Base-by-base conservation (phyloP, 2,329 filamentous ascomycete species). In the Penicillium sp. region DNA sequence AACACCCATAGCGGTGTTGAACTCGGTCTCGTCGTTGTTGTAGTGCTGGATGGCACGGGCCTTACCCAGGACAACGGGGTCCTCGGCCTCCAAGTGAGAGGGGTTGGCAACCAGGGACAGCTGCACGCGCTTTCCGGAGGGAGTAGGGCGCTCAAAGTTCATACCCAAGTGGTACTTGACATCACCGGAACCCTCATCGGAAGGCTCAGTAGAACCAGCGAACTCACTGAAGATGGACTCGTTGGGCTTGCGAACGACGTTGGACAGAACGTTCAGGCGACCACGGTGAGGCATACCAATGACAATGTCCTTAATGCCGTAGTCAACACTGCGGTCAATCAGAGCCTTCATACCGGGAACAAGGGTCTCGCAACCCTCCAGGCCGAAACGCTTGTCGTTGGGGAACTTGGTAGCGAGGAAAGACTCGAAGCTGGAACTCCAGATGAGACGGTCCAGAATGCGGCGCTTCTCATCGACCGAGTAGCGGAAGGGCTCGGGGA, bases 181-280 rank as follows among this genome's bases (percentile, higher is more conserved):
- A 76, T 99, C 95, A 70, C 95, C 95, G 57, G 95, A 98, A 59
- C 95, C 95, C 80, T 99, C 93, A 67, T 98, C 95, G 67, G 91
- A 90, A 54, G 91, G 91, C 72, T 91, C 92, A 23, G 90, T 81
- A 47, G 89, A 91, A 68, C 95, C 95, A 62, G 91, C 90, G 72
- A 99, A 99, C 78, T 99, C 95, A 75, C 91, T 96, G 83, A 99
- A 99, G 78, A 99, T 99, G 65, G 95, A 98, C 81, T 98, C 95
- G 78, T 99, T 99, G 69, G 95, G 93, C 81, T 99, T 99, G 73
- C 95, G 89, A 68, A 99, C 95, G 72, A 99, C 95, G 80, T 99
- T 99, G 81, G 90, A 96, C 62, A 99, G 87, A 53, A 99, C 92
- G 73, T 99, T 99, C 63, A 99, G 87, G 83, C 95, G 92, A 72